These are phyloP conservation scores for Suillus bovinus DNA, from an alignment of 768 basidiomycete genomes.

Conservation along the genomic window DNA sequence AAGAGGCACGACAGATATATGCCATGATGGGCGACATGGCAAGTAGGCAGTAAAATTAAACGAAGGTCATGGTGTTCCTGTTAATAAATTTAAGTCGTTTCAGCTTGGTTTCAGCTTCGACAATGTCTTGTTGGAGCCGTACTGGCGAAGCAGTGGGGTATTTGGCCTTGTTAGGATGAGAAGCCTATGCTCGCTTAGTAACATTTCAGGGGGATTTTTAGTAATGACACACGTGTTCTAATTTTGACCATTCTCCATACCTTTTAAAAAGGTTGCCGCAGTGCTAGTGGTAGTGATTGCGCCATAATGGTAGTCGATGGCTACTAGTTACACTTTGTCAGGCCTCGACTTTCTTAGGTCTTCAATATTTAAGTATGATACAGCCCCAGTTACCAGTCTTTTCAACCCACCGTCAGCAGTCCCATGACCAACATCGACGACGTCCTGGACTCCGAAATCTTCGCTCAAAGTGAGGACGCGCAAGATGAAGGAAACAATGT, in stretches of 20 bases:
- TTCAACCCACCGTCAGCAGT: neutral
- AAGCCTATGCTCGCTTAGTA: neutral
- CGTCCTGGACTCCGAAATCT: neutral
- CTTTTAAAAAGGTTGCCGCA: too few species aligned
- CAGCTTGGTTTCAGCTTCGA: neutral
- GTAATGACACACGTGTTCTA: too few species aligned
- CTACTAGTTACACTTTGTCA: neutral
- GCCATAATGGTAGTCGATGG: neutral
- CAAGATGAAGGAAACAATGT: neutral
- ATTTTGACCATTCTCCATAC: too few species aligned
- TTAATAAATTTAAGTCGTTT: neutral
- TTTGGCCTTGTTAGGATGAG: constrained; percentile 23
- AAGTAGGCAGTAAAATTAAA: constrained; percentile 17
- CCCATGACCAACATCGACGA: constrained; percentile 1
- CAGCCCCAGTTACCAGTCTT: neutral
- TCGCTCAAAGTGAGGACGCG: neutral
- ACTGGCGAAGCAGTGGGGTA: constrained; percentile 3
- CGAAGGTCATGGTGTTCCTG: constrained; percentile 20
- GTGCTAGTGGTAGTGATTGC: too few species aligned
- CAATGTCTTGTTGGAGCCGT: constrained; percentile 8
- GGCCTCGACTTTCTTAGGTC: too few species aligned
- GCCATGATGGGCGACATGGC: constrained; percentile 16
- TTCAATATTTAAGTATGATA: neutral
- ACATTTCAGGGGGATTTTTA: too few species aligned
- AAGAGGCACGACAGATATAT: constrained; percentile 10